Percentiles rank a stretch among this genome's conserved stretches.
phyloP scores from a whole-genome alignment of 306 rosid genomes.

The Pyrus bretschneideri region DNA sequence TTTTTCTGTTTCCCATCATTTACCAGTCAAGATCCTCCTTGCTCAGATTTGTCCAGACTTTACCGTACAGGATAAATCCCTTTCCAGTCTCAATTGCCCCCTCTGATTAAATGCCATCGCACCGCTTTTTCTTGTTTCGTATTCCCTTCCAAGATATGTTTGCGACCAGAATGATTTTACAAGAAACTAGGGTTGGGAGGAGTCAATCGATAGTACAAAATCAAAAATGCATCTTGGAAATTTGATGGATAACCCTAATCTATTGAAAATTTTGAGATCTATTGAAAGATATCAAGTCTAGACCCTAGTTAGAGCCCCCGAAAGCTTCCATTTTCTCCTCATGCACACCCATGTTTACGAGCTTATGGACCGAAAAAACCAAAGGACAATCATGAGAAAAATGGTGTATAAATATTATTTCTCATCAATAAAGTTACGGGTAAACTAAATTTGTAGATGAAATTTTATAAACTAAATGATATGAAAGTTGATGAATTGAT shows the following conservation, averaged over 20 bases:
- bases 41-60: constrained; percentile 48
- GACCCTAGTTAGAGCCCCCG: neutral
- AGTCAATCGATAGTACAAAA: constrained; percentile 11
- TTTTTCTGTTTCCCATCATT: constrained; percentile 34
- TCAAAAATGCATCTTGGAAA: neutral
- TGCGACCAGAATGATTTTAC: neutral
- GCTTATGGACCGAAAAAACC: too few relatives aligned
- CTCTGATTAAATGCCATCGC: constrained; percentile 32
- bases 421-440: too few relatives aligned
- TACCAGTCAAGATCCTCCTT: constrained; percentile 25
- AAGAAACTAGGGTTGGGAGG: neutral
- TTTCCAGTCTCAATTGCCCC: constrained; percentile 16
- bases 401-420: neutral
- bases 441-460: too few relatives aligned
- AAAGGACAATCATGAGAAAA: too few relatives aligned
- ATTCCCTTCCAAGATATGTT: constrained; percentile 33
- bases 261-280: neutral
- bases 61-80: constrained; percentile 33
- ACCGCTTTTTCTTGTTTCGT: constrained; percentile 36
- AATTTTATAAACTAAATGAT: too few relatives aligned
- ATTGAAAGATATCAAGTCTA: neutral
- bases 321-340: neutral
- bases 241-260: neutral
- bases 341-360: too few relatives aligned
- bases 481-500: too few relatives aligned